These are phyloP conservation scores for Colletotrichum neosansevieriae DNA, from an alignment of 2,329 filamentous ascomycete species.

Conservation along the genomic window DNA sequence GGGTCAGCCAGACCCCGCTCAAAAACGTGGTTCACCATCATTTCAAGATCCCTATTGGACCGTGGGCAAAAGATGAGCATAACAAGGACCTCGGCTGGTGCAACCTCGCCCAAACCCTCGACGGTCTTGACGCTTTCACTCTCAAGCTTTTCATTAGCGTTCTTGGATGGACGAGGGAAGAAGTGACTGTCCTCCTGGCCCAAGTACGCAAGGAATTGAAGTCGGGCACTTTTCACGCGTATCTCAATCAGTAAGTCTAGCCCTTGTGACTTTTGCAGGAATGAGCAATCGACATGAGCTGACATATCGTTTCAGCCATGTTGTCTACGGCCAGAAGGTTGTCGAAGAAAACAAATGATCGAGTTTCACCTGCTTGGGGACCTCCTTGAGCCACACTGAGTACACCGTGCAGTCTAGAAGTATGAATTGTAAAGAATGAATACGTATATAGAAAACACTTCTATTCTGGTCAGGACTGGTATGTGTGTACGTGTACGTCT, in stretches of 20 bases:
- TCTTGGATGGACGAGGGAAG: not conserved
- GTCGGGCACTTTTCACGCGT: not conserved
- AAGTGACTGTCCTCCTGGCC: not conserved
- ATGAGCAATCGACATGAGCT: not conserved
- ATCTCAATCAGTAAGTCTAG: not conserved
- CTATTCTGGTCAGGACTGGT: too few relatives aligned
- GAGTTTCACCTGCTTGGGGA: not conserved
- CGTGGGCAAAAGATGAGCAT: not conserved
- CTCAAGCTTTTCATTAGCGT: not conserved
- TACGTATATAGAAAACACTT: too few relatives aligned
- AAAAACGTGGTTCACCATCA: not conserved
- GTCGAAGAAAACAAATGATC: not conserved
- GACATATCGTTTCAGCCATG: not conserved
- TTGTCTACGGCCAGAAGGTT: not conserved
- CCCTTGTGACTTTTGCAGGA: not conserved
- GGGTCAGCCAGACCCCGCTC: not conserved
- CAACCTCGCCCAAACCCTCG: not conserved
- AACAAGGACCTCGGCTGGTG: not conserved
- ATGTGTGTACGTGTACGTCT: too few relatives aligned
- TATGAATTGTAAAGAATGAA: too few relatives aligned
- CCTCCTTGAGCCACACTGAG: not conserved
- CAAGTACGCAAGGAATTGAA: not conserved
- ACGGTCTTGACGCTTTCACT: not conserved
- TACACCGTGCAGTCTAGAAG: too few relatives aligned
- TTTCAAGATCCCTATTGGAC: not conserved